Evolutionary conservation across 2,329 filamentous ascomycete species (phyloP).

Genomic region (Arthrocladium fulminans): DNA sequence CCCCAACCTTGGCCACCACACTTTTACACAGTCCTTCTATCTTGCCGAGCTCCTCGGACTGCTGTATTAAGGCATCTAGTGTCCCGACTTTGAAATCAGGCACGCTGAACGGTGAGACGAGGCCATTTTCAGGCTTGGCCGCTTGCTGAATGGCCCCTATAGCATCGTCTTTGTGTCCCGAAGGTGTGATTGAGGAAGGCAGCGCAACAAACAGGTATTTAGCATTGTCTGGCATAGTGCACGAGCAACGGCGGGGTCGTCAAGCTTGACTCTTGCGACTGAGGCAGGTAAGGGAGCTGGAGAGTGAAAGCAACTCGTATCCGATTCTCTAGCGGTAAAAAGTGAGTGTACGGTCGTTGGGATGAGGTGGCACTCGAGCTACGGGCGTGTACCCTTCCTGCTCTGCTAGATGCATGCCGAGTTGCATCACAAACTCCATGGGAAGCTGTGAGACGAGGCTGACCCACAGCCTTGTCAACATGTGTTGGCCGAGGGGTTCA

Average conservation of each 20-base stretch:
- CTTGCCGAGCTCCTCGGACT: conserved; percentile 90
- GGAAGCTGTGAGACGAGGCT: conserved; percentile 2
- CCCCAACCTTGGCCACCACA: conserved; percentile 79
- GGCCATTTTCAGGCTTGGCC: conserved; percentile 65
- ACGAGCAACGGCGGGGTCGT: not conserved
- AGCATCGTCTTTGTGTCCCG: conserved; percentile 71
- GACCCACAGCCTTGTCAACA: not conserved
- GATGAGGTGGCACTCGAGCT: not conserved
- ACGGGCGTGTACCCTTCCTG: not conserved
- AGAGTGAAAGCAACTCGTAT: no score
- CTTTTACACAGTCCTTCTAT: conserved; percentile 69
- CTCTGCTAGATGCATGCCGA: not conserved
- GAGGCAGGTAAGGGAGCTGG: not conserved
- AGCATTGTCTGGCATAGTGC: conserved; percentile 7
- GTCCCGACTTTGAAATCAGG: conserved; percentile 98
- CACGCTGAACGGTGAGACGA: conserved; percentile 67
- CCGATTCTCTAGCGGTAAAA: no score
- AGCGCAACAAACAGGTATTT: conserved; percentile 79
- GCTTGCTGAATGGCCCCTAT: conserved; percentile 65
- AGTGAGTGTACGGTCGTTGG: not conserved
- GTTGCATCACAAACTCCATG: conserved; percentile 1
- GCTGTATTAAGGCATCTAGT: conserved; percentile 85
- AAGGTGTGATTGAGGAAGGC: conserved; percentile 76
- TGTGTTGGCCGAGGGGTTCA: no score
- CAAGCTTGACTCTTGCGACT: not conserved